Conservation (phyloP, 78 protist genomes). For the Dictyostelium brefeldianum region DNA sequence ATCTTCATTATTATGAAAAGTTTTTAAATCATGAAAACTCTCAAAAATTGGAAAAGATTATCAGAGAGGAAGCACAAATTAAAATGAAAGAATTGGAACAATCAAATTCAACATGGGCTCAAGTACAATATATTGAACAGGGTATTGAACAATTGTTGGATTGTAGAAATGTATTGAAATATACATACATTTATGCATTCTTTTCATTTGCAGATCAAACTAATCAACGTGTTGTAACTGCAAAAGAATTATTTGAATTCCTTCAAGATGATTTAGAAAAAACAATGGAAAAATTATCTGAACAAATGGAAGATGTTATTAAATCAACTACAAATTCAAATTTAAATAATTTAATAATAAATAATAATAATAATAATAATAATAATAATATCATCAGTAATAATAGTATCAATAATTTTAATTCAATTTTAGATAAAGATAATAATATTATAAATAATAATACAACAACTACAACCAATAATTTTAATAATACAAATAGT, state of each 20-base stretch:
- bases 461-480: no score
- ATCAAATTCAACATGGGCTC: constrained; percentile 55
- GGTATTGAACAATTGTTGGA: constrained; percentile 72
- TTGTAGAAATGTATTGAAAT: constrained; percentile 63
- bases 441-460: no score
- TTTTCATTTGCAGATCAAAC: constrained; percentile 42
- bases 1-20: constrained; percentile 53
- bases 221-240: constrained; percentile 33
- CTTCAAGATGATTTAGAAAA: constrained; percentile 79
- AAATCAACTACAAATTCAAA: constrained; percentile 18
- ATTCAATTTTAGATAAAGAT: no score
- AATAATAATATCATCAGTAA: no score
- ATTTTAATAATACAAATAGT: neutral
- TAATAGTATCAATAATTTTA: no score
- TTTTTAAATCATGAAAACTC: constrained; percentile 54
- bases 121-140: constrained; percentile 66
- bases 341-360: neutral
- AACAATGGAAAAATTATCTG: constrained; percentile 62
- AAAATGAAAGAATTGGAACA: constrained; percentile 71
- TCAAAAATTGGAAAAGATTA: constrained; percentile 37
- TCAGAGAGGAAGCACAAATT: constrained; percentile 34
- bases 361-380: no score
- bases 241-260: constrained; percentile 77
- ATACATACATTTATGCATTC: constrained; percentile 69
- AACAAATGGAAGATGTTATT: constrained; percentile 59